Evolutionary conservation across 23 red algal genomes (phyloP), one percentile per base, ranked within the genome.

Genomic region (Gracilariopsis chorda): DNA sequence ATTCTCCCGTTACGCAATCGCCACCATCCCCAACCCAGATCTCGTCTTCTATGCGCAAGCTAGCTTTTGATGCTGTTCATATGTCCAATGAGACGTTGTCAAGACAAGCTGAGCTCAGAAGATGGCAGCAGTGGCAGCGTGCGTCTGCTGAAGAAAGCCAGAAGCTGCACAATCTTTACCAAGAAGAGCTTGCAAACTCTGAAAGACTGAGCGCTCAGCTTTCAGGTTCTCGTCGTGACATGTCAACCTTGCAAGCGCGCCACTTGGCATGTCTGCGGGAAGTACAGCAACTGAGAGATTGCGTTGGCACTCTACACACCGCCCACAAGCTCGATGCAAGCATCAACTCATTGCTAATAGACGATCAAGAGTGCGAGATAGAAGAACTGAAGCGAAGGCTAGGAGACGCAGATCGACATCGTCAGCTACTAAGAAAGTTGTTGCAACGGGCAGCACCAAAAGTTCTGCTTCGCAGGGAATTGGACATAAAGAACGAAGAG

Each of bases 341-440:
- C 25, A 86, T 86, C 42, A 64, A 86, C 41, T 58, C 37, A 2
- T 65, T 86, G 35, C 47, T 86, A 20, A 86, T 86, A 7, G 45
- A 43, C 2, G 82, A 86, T 71, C 82, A 86, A 48, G 40, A 39
- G 45, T 61, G 63, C 10, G 82, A 86, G 43, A 86, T 86, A 43
- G 57, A 65, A 9, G 57, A 86, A 43, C 55, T 86, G 82, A 61
- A 65, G 1, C 49, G 17, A 25, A 59, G 32, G 40, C 32, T 80
- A 29, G 40, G 75, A 55, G 75, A 80, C 44, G 67, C 67, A 12
- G 67, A 73, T 23, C 42, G 67, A 73, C 67, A 73, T 47, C 67
- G 67, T 47, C 67, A 73, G 47, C 40, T 73, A 23, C 67, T 73
- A 7, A 73, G 47, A 3, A 73, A 73, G 67, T 47, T 73, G 40